Base-by-base conservation (phyloP, 106 monocot species). In the Triglochin maritima region DNA sequence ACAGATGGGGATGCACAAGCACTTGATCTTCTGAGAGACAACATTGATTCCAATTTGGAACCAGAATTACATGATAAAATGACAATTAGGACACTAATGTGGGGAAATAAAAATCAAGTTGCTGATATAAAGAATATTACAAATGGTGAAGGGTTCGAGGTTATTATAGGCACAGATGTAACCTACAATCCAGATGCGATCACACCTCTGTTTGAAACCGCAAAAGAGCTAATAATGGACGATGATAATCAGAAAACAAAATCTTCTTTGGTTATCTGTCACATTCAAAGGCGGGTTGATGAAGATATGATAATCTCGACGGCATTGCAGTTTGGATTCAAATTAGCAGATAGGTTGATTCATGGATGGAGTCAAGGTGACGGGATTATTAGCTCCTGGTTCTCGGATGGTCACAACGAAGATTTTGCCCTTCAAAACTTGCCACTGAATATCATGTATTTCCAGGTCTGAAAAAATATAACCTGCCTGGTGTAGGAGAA, bases 111-210 rank as follows among this genome's bases (percentile, higher is more conserved):
- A 47, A 74, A 78, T 14, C 82, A 98, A 14, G 17, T 84, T 4
- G 44, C 52, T 52, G 72, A 61, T 5, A 55, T 94, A 7, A 81
- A 81, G 54, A 69, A 83, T 13, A 70, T 81, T 41, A 56, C 57
- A 13, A 48, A 47, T 0, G 44, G 43, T 3, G 44, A 53, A 10
- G 85, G 79, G 14, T 98, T 98, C 64, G 86, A 98, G 5, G 60
- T 92, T 16, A 84, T 98, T 14, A 79, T 98, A 62, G 98, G 98
- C 11, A 92, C 92, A 2, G 98, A 98, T 74, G 84, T 98, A 15
- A 82, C 82, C 49, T 98, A 98, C 67, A 73, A 69, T 58, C 64
- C 72, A 17, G 88, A 84, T 43, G 86, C 98, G 48, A 79, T 91
- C 50, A 47, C 50, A 6, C 98, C 88, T 63, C 62, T 98, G 46